Conservation (phyloP, 176 grass and related monocot genomes). For the Carex kokanica region DNA sequence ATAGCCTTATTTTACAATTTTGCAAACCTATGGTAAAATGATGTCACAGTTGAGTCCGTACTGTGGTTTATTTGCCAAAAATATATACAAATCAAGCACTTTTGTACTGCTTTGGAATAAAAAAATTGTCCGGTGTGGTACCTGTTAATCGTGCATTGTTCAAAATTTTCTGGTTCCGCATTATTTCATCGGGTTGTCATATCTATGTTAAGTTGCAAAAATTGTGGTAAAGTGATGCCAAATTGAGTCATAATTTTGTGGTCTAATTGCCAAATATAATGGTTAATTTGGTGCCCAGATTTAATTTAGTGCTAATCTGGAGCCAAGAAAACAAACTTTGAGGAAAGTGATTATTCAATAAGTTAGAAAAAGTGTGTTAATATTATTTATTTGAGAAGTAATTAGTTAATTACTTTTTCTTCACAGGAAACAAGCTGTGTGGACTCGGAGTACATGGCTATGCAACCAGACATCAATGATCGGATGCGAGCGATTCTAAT, state of each 20-base stretch:
- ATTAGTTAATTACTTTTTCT: background rate
- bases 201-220: background rate
- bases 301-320: background rate
- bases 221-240: background rate
- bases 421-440: constrained; percentile 58
- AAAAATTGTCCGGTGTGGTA: background rate
- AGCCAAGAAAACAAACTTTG: background rate
- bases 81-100: background rate
- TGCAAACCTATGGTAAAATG: background rate
- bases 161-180: background rate
- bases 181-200: background rate
- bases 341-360: background rate
- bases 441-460: constrained; percentile 68
- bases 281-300: background rate
- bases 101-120: background rate
- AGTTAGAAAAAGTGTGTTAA: background rate
- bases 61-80: background rate
- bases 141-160: background rate
- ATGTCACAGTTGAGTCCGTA: background rate
- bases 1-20: too few species aligned
- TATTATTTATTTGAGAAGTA: background rate
- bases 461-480: constrained; percentile 73
- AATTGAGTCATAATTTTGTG: too few species aligned
- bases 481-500: constrained; percentile 91
- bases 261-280: background rate